Percentiles rank a stretch among this genome's conserved stretches.
phyloP scores from a whole-genome alignment of 106 monocot species.

The Dioscorea zingiberensis region DNA sequence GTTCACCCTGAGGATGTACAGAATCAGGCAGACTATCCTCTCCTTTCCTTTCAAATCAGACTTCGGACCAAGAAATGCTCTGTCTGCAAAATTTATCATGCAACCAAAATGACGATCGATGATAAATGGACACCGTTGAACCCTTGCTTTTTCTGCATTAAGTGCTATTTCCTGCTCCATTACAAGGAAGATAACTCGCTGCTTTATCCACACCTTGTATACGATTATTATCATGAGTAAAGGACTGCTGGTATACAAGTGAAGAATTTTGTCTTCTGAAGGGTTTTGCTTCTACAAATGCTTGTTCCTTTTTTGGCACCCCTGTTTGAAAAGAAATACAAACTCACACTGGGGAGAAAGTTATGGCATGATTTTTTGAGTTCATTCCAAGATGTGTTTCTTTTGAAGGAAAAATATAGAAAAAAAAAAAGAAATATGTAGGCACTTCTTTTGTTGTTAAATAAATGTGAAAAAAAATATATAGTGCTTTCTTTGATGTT shows the following conservation, averaged over 20 bases:
- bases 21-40: conserved; percentile 60
- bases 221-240: conserved; percentile 59
- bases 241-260: not conserved
- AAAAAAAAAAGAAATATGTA: too few relatives aligned
- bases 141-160: conserved; percentile 88
- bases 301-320: too few relatives aligned
- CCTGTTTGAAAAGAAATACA: too few relatives aligned
- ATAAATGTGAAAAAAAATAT: too few relatives aligned
- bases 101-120: conserved; percentile 77
- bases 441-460: too few relatives aligned
- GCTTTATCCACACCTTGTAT: conserved; percentile 64
- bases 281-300: too few relatives aligned
- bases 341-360: too few relatives aligned
- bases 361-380: too few relatives aligned
- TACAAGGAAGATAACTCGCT: conserved; percentile 79
- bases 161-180: conserved; percentile 92
- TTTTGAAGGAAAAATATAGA: too few relatives aligned
- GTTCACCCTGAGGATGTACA: conserved; percentile 71
- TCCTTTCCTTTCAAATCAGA: conserved; percentile 49
- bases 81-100: conserved; percentile 62
- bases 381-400: too few relatives aligned
- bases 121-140: conserved; percentile 76
- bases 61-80: conserved; percentile 50
- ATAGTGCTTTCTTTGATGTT: too few relatives aligned
- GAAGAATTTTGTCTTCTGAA: too few relatives aligned